A percentile compares a stretch with the other conserved stretches of the same genome.
Conservation (phyloP, 441 rosid genomes). For the Gossypium schwendimanii region DNA sequence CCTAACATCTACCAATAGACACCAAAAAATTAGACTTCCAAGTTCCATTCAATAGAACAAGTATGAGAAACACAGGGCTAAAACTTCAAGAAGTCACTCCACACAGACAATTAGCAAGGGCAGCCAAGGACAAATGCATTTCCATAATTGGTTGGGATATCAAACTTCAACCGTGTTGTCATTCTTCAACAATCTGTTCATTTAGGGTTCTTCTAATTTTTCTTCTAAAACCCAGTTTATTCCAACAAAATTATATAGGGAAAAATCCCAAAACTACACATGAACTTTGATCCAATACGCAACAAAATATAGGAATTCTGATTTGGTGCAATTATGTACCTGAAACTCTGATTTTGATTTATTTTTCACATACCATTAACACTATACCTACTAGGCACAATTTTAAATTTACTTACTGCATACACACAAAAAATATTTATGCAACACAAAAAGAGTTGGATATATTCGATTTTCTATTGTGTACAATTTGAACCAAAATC, state of each 20-base stretch:
- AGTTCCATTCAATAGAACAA: not conserved
- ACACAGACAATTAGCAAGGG: not conserved
- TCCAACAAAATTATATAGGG: not conserved
- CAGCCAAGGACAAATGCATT: not conserved
- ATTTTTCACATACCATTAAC: not conserved
- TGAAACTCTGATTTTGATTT: not conserved
- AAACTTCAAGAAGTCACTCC: not conserved
- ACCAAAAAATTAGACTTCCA: conserved; percentile 2
- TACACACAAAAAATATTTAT: not conserved
- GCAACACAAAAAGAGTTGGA: not conserved
- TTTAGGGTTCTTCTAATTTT: not conserved
- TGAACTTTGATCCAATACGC: not conserved
- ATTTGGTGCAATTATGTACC: not conserved
- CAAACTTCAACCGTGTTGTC: not conserved
- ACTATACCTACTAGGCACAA: not conserved
- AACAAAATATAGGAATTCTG: not conserved
- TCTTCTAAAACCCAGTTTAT: not conserved
- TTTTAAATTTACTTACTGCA: not conserved
- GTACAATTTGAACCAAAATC: too few species aligned
- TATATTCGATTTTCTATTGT: not conserved
- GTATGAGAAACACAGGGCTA: not conserved
- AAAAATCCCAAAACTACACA: not conserved
- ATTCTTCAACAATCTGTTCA: not conserved
- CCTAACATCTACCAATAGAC: not conserved
- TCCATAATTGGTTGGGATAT: not conserved